Percentiles rank a stretch among this genome's conserved stretches.
These are phyloP conservation scores for Mortierella sp. DNA, from an alignment of 371 early-diverging fungal species.

Conservation along the genomic window DNA sequence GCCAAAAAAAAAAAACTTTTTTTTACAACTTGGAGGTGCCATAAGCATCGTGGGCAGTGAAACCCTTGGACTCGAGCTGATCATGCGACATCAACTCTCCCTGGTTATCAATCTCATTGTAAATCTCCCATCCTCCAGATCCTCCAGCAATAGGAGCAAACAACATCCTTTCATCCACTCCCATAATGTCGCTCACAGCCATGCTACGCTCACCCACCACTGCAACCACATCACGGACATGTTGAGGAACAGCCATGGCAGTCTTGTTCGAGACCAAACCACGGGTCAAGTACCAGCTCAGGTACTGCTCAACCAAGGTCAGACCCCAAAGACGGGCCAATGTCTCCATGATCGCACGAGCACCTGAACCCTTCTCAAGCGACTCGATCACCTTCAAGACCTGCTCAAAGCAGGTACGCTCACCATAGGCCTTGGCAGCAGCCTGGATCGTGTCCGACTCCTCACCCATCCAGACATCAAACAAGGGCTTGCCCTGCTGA, in stretches of 20 bases:
- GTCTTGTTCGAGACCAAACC: conserved; percentile 57
- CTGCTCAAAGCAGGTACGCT: conserved; percentile 69
- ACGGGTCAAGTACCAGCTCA: conserved; percentile 64
- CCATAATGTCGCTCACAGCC: conserved; percentile 63
- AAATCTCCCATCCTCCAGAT: conserved; percentile 69
- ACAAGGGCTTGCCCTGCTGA: conserved; percentile 56
- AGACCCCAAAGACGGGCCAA: conserved; percentile 62
- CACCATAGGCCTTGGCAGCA: conserved; percentile 69
- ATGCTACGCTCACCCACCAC: conserved; percentile 58
- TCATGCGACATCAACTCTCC: conserved; percentile 56
- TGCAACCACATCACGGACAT: conserved; percentile 55
- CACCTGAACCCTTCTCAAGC: conserved; percentile 15
- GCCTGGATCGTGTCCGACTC: conserved; percentile 75
- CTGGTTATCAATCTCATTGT: conserved; percentile 68
- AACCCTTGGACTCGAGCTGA: conserved; percentile 39
- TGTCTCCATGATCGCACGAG: conserved; percentile 36
- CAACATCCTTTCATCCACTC: conserved; percentile 64
- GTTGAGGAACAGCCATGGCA: conserved; percentile 52
- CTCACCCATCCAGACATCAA: conserved; percentile 79
- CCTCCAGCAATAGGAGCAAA: conserved; percentile 77
- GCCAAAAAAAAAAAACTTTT: background rate
- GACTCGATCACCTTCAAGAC: conserved; percentile 44
- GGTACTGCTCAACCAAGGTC: conserved; percentile 56
- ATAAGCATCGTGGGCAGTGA: conserved; percentile 47
- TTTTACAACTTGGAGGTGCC: conserved; percentile 51